Base-by-base conservation (phyloP, 371 early-diverging fungal genomes). In the Circinella umbellata region DNA sequence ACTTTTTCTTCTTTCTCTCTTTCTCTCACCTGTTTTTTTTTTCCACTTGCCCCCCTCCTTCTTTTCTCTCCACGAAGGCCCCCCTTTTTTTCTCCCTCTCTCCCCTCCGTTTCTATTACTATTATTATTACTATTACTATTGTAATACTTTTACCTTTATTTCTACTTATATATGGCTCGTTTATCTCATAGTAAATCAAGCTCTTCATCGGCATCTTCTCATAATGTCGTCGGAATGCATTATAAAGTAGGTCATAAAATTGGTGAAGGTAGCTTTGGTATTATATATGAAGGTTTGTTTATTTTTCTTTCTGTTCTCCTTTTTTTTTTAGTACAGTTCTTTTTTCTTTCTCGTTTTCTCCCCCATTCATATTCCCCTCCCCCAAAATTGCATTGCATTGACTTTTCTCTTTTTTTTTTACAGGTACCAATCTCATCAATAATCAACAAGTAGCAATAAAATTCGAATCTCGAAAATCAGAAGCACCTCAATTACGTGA, bases 211-310 rank as follows among this genome's bases (percentile, higher is more conserved):
- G 64, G 63, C 49, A 47, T 77, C 61, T 11, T 60, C 76, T 49
- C 67, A 68, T 65, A 88, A 83, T 65, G 80, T 88, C 57, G 95
- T 97, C 34, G 97, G 97, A 20, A 93, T 93, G 15, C 96, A 96
- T 79, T 97, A 92, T 81, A 90, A 87, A 72, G 94, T 97, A 39
- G 96, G 95, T 60, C 92, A 90, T 76, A 94, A 94, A 82, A 94
- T 97, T 82, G 97, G 96, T 54, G 96, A 96, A 79, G 97, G 97
- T 42, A 90, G 90, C 70, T 97, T 97, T 85, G 97, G 97, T 49
- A 90, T 95, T 78, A 94, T 97, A 69, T 97, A 96, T 81, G 96
- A 96, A 90, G 97, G 97, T 57, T 17, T 51, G 51, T 51, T 51
- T 51, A 14, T 17, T 51, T 51, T 5, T 17, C 0, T 17, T 51